Evolutionary conservation across 352 stramenopile genomes (phyloP), one percentile per base, ranked within the genome.

Genomic region (Globisporangium irregulare): DNA sequence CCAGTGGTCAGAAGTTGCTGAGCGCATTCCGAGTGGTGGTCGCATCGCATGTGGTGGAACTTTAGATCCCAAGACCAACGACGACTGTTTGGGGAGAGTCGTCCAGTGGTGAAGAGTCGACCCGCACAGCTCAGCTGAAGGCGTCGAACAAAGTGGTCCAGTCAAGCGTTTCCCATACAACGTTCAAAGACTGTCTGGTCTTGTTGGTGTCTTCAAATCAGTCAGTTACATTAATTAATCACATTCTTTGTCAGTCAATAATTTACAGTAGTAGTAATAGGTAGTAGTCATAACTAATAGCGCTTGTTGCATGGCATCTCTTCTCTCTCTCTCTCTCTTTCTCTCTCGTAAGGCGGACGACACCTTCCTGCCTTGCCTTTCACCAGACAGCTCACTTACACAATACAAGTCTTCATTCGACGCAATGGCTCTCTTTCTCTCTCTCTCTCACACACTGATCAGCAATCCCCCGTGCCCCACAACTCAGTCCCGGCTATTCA

Each of bases 401-500:
- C 32, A 3, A 36, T 36, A 36, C 32, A 36, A 36, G 4, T 36
- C 6, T 36, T 36, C 32, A 36, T 9, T 36, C 32, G 32, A 36
- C 32, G 0, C 32, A 36, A 36, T 41, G 34, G 8, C 1, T 41
- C 8, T 41, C 7, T 41, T 3, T 32, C 27, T 32, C 27, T 32
- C 14, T 46, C 38, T 46, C 38, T 27, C 25, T 27, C 25, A 27
- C 25, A 27, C 25, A 1, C 36, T 20, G 38, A 1, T 51, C 18
- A 51, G 43, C 43, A 22, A 20, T 20, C 43, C 43, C 43, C 9
- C 12, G 43, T 3, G 22, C 7, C 3, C 4, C 25, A 5, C 32
- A 38, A 38, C 18, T 79, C 60, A 80, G 46, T 71, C 76, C 15
- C 68, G 69, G 20, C 69, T 71, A 54, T 86, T 90, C 15, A 92